Evolutionary conservation across 495 filamentous ascomycete genomes (phyloP).

Genomic region (Daldinia vernicosa): DNA sequence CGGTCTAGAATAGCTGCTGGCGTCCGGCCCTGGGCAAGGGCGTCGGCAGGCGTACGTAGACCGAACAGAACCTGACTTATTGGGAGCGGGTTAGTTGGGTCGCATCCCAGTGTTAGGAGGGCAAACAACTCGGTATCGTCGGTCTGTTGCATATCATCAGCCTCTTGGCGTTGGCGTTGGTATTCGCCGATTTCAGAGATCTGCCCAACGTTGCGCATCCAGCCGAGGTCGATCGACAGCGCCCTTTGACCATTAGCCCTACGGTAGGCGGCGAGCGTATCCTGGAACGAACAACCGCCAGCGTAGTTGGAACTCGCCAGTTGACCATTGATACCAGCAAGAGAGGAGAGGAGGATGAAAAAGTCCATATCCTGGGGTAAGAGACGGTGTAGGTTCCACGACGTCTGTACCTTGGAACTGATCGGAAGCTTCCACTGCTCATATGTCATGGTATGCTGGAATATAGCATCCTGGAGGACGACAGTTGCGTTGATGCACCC

Average conservation of each 20-base stretch:
- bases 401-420: conserved; percentile 53
- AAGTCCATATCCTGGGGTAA: conserved; percentile 60
- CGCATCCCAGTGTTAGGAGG: conserved; percentile 43
- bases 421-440: conserved; percentile 47
- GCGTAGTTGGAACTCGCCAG: conserved; percentile 66
- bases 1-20: conserved; percentile 29
- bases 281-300: conserved; percentile 63
- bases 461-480: conserved; percentile 56
- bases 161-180: conserved; percentile 8
- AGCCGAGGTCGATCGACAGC: conserved; percentile 56
- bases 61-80: conserved; percentile 41
- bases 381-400: conserved; percentile 58
- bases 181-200: conserved; percentile 24
- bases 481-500: conserved; percentile 59
- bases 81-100: conserved; percentile 13
- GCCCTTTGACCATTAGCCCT: conserved; percentile 38
- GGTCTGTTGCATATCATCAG: conserved; percentile 29
- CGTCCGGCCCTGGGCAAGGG: conserved; percentile 19
- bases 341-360: conserved; percentile 58
- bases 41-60: conserved; percentile 11
- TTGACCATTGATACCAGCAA: conserved; percentile 56
- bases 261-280: conserved; percentile 51
- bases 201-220: conserved; percentile 43
- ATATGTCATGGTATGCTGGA: conserved; percentile 56
- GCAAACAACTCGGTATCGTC: conserved; percentile 41